Evolutionary conservation across 768 basidiomycete species (phyloP), one percentile per base, ranked within the genome.

Genomic region (Tylopilus sp.): DNA sequence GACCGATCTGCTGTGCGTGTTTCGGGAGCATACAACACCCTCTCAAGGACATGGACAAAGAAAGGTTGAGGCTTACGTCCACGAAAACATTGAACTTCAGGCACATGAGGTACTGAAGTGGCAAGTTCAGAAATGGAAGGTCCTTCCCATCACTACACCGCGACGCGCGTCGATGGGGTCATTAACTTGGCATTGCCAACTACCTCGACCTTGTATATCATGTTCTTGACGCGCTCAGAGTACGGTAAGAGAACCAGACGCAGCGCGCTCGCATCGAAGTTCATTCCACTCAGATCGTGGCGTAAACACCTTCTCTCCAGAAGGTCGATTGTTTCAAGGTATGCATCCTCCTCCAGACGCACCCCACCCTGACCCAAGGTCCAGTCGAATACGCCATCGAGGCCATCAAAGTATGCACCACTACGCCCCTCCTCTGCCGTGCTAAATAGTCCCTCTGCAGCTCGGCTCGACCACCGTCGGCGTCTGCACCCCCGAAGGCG

Each of bases 311-410:
- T 98, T 98, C 78, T 98, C 96, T 17, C 96, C 96, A 11, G 96
- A 98, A 73, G 95, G 96, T 40, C 94, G 96, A 67, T 75, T 99
- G 57, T 99, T 98, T 76, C 96, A 99, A 85, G 96, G 96, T 95
- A 58, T 45, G 75, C 65, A 16, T 7, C n/a, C 19, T 33, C 47
- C 46, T 36, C 44, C 22, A 24, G 11, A 44, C 26, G 48, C 25
- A 48, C 26, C 14, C 14, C 38, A 26, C 19, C 48, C 66, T 69
- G 21, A 71, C 34, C 46, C 21, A 51, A 14, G 31, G 24, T 30
- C 2, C 62, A 98, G 96, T 99, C 72, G 97, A 99, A 74, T 98
- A 98, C 78, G 97, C 97, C 47, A 99, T 98, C 69, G 97, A 99
- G 67, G 97, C 97, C 9, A 98, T 98, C 73, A 98, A 97, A 74